phyloP scores from a whole-genome alignment of 345 rosid genomes.

The Gossypium bickii region DNA sequence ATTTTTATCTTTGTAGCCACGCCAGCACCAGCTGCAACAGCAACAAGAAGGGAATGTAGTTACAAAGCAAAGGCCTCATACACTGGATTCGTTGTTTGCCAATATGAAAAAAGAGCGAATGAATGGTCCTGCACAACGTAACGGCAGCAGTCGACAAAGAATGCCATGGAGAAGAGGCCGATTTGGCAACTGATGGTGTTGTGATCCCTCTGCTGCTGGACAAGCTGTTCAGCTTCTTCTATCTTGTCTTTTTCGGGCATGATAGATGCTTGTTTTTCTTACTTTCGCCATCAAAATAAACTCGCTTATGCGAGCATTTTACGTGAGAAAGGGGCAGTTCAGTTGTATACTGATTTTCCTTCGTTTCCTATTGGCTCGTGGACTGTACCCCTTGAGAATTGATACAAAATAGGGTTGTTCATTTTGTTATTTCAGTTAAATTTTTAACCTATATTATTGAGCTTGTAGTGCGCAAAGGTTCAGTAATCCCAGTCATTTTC shows the following conservation, averaged over 20 bases:
- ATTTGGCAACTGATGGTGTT: slow-evolving; percentile 34
- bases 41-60: slow-evolving; percentile 32
- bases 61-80: slow-evolving; percentile 53
- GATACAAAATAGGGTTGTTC: no score
- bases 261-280: background rate
- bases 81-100: slow-evolving; percentile 79
- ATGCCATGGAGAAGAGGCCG: slow-evolving; percentile 61
- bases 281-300: background rate
- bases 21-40: slow-evolving; percentile 27
- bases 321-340: background rate
- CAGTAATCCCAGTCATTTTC: no score
- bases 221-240: background rate
- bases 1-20: slow-evolving; percentile 5
- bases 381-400: background rate
- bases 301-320: background rate
- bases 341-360: background rate
- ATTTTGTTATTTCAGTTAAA: background rate
- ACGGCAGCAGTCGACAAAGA: slow-evolving; percentile 30
- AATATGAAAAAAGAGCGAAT: slow-evolving; percentile 76
- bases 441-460: background rate
- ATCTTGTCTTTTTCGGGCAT: background rate
- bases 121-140: slow-evolving; percentile 30
- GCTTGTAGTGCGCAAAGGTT: no score
- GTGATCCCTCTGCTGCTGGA: background rate
- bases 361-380: background rate